Evolutionary conservation across 2,329 filamentous ascomycete genomes (phyloP).

Genomic region (Fusarium phyllophilum): DNA sequence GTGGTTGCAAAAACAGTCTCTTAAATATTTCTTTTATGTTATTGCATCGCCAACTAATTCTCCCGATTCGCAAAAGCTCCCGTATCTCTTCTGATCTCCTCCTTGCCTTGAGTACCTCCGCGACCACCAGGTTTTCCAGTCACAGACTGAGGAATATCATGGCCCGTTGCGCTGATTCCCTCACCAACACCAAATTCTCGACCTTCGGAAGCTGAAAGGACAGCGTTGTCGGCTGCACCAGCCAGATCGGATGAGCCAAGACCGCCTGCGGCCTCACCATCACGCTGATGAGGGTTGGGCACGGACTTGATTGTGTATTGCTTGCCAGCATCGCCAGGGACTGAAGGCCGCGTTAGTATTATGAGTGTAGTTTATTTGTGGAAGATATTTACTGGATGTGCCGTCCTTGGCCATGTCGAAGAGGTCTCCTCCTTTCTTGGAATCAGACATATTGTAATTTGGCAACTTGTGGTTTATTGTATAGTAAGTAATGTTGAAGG

Average conservation of each 20-base stretch:
- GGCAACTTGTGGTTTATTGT: accelerated
- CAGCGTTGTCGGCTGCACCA: constrained; percentile 15
- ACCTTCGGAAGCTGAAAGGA: neutral
- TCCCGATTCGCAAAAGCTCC: constrained; percentile 9
- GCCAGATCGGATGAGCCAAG: constrained; percentile 2
- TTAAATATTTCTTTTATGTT: accelerated
- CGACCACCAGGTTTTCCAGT: constrained; percentile 17
- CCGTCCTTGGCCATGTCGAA: constrained; percentile 32
- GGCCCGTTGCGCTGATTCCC: constrained; percentile 6
- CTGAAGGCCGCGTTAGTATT: accelerated
- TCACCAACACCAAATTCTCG: neutral
- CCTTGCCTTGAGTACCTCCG: constrained; percentile 15
- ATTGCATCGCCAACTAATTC: neutral
- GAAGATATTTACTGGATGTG: neutral
- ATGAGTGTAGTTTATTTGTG: accelerated
- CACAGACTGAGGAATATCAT: constrained; percentile 13
- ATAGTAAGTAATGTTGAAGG: too few species aligned
- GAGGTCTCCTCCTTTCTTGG: constrained; percentile 28
- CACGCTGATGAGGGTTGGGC: constrained; percentile 9
- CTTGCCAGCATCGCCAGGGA: constrained; percentile 22
- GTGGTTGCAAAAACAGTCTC: accelerated
- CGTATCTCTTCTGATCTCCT: neutral
- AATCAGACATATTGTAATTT: constrained; percentile 3
- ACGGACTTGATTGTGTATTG: constrained; percentile 18
- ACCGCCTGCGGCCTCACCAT: constrained; percentile 11